Conservation (phyloP, 345 rosid species). For the Rubroshorea leprosula region DNA sequence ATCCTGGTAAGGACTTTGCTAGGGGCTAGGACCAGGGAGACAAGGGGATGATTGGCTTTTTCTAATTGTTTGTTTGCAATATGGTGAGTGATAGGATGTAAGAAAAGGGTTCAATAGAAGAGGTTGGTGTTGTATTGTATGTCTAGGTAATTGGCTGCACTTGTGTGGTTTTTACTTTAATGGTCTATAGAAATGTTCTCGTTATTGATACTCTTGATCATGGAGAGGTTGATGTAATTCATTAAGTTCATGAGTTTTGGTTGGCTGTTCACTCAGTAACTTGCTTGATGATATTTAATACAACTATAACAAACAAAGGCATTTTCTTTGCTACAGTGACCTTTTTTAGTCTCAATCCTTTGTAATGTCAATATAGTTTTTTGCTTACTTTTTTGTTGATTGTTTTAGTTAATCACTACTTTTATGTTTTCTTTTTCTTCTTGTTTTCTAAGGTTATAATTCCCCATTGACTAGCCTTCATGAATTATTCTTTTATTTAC, state of each 20-base stretch:
- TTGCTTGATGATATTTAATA: neutral
- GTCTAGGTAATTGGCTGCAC: too few species aligned
- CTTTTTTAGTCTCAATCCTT: neutral
- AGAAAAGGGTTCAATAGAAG: too few species aligned
- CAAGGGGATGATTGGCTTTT: too few species aligned
- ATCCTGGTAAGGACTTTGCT: too few species aligned
- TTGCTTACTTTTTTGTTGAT: neutral
- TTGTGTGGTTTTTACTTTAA: too few species aligned
- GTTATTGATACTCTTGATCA: too few species aligned
- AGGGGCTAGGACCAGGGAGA: too few species aligned
- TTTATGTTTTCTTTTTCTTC: neutral
- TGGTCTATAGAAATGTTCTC: too few species aligned
- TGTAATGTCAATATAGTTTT: neutral
- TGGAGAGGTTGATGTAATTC: too few species aligned
- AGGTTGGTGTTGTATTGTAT: too few species aligned
- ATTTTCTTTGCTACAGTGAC: neutral
- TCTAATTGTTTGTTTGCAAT: too few species aligned
- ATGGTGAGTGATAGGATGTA: too few species aligned
- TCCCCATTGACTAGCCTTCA: constrained; percentile 2
- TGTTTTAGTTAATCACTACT: neutral
- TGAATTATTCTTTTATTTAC: constrained; percentile 13
- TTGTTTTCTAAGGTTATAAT: neutral
- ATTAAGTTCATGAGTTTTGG: neutral
- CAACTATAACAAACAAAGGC: neutral
- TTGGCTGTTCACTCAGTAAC: neutral